A percentile compares a stretch with the other conserved stretches of the same genome.
phyloP scores from a whole-genome alignment of 1,284 basidiomycete species.

The Macrocybe sp. region DNA sequence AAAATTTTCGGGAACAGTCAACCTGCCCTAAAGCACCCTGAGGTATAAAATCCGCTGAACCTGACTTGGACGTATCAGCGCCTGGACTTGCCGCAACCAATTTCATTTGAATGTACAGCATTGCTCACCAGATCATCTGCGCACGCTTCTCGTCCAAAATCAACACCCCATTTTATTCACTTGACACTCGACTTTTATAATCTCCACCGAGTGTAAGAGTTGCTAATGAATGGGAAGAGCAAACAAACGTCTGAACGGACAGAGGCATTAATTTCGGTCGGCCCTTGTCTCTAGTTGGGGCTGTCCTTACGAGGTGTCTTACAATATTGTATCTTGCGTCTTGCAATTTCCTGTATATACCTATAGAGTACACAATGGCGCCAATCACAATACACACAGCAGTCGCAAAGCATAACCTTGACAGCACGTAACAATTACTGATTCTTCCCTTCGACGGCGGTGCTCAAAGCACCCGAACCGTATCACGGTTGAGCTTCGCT shows the following conservation, averaged over 20 bases:
- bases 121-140: too few species aligned
- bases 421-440: background rate
- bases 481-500: background rate
- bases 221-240: conserved; percentile 40
- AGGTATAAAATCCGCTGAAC: too few species aligned
- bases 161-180: conserved; percentile 28
- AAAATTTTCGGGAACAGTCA: too few species aligned
- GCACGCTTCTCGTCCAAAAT: background rate
- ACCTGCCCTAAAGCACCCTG: too few species aligned
- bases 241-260: conserved; percentile 17
- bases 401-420: background rate
- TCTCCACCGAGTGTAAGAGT: conserved; percentile 34
- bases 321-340: conserved; percentile 23
- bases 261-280: conserved; percentile 48
- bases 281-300: conserved; percentile 27
- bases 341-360: background rate
- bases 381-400: background rate
- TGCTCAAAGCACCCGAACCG: background rate
- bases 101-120: too few species aligned
- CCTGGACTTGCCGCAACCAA: too few species aligned
- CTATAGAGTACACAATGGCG: background rate
- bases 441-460: background rate
- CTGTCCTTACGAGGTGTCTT: conserved; percentile 53
- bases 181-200: conserved; percentile 26
- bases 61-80: too few species aligned